Percentiles rank a stretch among this genome's conserved stretches.
Evolutionary conservation across 192 early-diverging fungal species (phyloP).

Genomic region (Backusella parvicylindrica): DNA sequence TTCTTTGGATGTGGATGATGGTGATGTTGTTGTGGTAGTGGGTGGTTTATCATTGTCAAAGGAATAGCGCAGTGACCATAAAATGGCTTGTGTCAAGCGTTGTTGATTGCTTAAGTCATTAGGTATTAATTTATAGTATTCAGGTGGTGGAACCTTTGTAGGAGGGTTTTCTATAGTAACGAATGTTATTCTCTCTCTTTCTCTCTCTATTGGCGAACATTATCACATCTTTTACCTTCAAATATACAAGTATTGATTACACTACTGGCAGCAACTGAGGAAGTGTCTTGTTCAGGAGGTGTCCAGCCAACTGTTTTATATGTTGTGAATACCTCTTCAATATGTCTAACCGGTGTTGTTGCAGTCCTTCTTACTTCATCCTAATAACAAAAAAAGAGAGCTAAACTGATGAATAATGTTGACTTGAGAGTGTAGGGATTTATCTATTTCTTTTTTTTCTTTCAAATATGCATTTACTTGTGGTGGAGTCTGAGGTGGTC

Average conservation of each 20-base stretch:
- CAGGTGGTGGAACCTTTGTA: neutral
- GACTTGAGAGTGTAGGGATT: neutral
- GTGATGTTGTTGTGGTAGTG: too few relatives aligned
- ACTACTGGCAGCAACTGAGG: neutral
- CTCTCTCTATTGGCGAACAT: neutral
- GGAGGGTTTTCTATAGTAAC: neutral
- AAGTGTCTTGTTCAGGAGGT: neutral
- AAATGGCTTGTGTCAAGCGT: neutral
- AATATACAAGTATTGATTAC: neutral
- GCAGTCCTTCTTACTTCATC: neutral
- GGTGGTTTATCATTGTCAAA: neutral
- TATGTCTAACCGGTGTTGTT: neutral
- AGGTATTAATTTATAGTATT: neutral
- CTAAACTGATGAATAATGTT: neutral
- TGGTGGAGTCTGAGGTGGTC: neutral
- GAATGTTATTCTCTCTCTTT: neutral
- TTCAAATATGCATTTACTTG: too few relatives aligned
- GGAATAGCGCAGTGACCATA: neutral
- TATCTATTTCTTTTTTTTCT: neutral
- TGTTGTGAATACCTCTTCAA: neutral
- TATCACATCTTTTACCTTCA: neutral
- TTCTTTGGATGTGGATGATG: neutral
- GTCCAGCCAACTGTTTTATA: neutral
- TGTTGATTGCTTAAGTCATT: neutral
- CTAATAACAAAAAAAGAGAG: neutral